Evolutionary conservation across 2,329 filamentous ascomycete genomes (phyloP), one percentile per base, ranked within the genome.

Genomic region (Trichothecium roseum): DNA sequence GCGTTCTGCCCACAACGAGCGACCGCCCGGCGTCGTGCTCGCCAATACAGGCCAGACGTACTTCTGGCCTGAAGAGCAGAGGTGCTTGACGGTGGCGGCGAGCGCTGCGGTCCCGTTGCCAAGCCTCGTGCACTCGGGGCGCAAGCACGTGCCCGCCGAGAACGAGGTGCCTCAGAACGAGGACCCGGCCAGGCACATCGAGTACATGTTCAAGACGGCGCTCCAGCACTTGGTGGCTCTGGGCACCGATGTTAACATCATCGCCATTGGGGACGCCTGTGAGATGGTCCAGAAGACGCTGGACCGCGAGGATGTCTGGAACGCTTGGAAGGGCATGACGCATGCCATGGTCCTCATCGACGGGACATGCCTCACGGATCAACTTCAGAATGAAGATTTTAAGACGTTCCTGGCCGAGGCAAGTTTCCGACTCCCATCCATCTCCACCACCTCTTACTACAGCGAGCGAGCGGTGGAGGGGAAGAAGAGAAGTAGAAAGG

Each of bases 31-130:
- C 3, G 60, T 95, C 37, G 60, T 95, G 18, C 62, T 94, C 18
- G 74, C 85, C 31, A 95, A 94, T 52, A 66, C 76, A 4, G 85
- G 84, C 4, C 78, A 93, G 57, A 62, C 84, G 14, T 64, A 79
- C 47, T 95, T 85, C 78, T 84, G 82, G 54, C 74, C 82, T 28
- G 68, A 72, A 35, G 68, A 68, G 2, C 59, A 68, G 35, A 68
- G 71, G 33, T 66, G 76, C 0, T 63, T 94, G 41, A 82, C 74
- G 1, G 53, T 68, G 2, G 50, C 52, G 0, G 69, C 67, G 3
- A 82, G 80, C 65, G 51, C 63, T 7, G 66, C 64, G 2, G 58
- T 81, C 30, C 78, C 79, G 1, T 69, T 79, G 45, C 63, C 67
- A 38, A 82, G 74, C 32, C 68, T 77, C 3, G 76, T 79, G 9